These are phyloP conservation scores for Crithidia brevicula DNA, from an alignment of 208 protist genomes.

Conservation along the genomic window DNA sequence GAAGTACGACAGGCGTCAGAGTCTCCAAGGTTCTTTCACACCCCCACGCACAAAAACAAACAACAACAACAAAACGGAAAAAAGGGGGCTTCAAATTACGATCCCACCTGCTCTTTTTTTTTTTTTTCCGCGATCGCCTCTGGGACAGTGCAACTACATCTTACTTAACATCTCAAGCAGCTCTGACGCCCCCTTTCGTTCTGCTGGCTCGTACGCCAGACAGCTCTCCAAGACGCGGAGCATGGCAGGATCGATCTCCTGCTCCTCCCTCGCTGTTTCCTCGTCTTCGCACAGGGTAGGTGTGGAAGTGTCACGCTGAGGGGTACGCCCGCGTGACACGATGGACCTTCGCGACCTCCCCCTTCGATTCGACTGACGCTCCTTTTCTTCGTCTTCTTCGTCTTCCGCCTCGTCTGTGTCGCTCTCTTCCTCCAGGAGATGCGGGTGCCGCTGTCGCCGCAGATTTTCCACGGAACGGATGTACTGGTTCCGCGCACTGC, in stretches of 20 bases:
- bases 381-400: not conserved
- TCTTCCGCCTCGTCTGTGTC: not conserved
- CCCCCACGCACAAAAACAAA: no score
- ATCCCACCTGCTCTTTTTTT: no score
- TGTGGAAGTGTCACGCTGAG: not conserved
- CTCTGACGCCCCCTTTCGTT: conserved; percentile 37
- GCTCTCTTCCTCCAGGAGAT: not conserved
- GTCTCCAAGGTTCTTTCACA: no score
- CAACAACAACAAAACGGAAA: no score
- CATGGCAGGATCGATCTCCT: conserved; percentile 21
- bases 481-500: conserved; percentile 22
- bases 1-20: no score
- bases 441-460: not conserved
- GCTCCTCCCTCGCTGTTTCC: not conserved
- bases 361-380: conserved; percentile 3
- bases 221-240: conserved; percentile 43
- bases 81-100: no score
- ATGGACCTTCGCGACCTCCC: not conserved
- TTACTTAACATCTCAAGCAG: conserved; percentile 35
- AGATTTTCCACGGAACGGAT: conserved; percentile 1
- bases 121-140: no score
- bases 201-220: conserved; percentile 16
- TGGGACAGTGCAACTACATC: no score
- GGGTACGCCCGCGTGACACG: not conserved
- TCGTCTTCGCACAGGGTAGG: not conserved